phyloP scores from a whole-genome alignment of 768 basidiomycete species.

The Boletus reticulatus region DNA sequence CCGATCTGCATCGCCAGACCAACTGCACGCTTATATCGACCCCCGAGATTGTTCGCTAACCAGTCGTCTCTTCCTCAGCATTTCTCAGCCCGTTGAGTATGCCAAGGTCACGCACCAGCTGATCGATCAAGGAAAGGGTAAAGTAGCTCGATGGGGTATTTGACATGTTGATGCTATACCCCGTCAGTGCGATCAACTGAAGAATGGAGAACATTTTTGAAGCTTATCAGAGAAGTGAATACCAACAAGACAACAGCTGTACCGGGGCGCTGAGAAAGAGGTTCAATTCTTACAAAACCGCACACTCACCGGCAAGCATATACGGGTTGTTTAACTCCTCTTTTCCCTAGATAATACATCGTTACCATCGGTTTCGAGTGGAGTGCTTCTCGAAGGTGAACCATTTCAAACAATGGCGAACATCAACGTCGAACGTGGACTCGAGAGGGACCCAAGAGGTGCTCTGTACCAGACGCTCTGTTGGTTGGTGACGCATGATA shows the following conservation, averaged over 20 bases:
- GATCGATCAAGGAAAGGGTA: neutral
- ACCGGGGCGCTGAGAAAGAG: neutral
- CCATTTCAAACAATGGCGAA: too few species aligned
- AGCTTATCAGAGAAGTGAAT: neutral
- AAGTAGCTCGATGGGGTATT: neutral
- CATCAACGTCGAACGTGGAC: too few species aligned
- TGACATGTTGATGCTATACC: slow-evolving; percentile 2
- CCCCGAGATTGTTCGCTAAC: slow-evolving; percentile 1
- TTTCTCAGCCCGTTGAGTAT: too few species aligned
- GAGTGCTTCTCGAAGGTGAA: too few species aligned
- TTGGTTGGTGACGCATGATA: too few species aligned
- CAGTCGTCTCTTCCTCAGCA: neutral
- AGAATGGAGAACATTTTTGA: neutral
- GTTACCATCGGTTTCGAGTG: too few species aligned
- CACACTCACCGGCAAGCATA: neutral
- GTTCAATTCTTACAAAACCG: too few species aligned
- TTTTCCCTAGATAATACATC: too few species aligned
- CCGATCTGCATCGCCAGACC: slow-evolving; percentile 1
- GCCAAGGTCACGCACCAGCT: neutral
- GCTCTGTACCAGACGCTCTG: too few species aligned
- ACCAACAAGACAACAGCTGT: neutral
- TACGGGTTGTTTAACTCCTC: neutral
- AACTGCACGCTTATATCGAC: neutral
- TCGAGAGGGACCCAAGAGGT: too few species aligned
- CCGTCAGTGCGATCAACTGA: neutral